A percentile compares a stretch with the other conserved stretches of the same genome.
phyloP scores from a whole-genome alignment of 306 rosid species.

The Medicago ruthenica region DNA sequence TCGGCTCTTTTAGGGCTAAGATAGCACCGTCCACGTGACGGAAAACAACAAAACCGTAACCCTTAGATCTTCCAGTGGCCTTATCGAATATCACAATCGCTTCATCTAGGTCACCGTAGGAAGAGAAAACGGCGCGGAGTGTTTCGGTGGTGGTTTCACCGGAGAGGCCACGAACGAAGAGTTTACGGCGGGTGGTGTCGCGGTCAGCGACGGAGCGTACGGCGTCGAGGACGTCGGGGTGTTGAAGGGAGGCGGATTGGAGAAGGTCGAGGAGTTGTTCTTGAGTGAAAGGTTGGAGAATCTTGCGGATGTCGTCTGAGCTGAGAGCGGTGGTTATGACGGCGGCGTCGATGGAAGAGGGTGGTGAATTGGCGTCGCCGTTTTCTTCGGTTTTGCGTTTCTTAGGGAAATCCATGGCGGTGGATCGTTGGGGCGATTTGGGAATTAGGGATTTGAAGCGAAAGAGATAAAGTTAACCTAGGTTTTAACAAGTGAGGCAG shows the following conservation, averaged over 20 bases:
- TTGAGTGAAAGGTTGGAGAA: constrained; percentile 70
- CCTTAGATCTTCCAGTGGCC: constrained; percentile 74
- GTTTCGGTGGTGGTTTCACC: constrained; percentile 86
- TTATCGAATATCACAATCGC: constrained; percentile 86
- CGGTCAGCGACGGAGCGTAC: constrained; percentile 75
- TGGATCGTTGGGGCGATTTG: background rate
- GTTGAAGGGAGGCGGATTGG: constrained; percentile 70
- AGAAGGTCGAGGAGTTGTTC: constrained; percentile 78
- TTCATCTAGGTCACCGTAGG: constrained; percentile 83
- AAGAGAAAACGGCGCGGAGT: constrained; percentile 73
- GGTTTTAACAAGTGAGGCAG: constrained; percentile 15
- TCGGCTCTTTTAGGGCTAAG: constrained; percentile 80
- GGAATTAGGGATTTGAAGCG: constrained; percentile 39
- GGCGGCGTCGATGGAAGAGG: background rate
- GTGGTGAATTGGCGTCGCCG: constrained; percentile 53
- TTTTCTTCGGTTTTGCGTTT: constrained; percentile 85
- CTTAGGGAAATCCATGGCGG: constrained; percentile 68
- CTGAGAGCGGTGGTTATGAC: constrained; percentile 41
- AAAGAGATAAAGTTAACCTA: background rate
- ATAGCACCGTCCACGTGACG: constrained; percentile 84
- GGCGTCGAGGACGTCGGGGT: constrained; percentile 69
- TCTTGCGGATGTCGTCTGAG: constrained; percentile 71
- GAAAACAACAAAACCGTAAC: constrained; percentile 86
- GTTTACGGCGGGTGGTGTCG: constrained; percentile 77
- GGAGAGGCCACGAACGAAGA: constrained; percentile 88